These are phyloP conservation scores for Pilaira anomala DNA, from an alignment of 192 early-diverging fungal species.

Conservation along the genomic window DNA sequence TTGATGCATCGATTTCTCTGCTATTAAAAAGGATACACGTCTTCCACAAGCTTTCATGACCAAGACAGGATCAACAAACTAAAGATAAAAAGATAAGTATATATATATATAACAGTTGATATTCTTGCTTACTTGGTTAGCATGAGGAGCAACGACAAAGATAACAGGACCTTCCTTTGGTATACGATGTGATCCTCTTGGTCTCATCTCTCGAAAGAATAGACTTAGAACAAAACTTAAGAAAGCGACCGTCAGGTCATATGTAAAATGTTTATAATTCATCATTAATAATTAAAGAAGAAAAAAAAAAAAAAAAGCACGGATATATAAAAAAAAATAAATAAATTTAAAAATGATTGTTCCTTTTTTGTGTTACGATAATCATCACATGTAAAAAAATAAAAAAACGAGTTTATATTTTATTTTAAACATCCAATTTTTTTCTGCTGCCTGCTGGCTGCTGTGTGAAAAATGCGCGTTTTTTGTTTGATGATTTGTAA, in stretches of 20 bases:
- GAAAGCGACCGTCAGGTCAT: slow-evolving; percentile 67
- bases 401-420: no score
- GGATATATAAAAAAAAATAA: no score
- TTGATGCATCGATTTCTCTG: slow-evolving; percentile 89
- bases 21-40: slow-evolving; percentile 73
- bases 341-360: no score
- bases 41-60: slow-evolving; percentile 78
- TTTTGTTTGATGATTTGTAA: no score
- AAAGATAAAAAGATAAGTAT: slow-evolving; percentile 23
- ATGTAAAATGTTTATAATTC: slow-evolving; percentile 25
- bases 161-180: slow-evolving; percentile 90
- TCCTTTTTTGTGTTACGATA: no score
- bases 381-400: no score
- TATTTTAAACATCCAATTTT: no score
- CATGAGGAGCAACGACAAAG: slow-evolving; percentile 86
- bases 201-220: slow-evolving; percentile 89
- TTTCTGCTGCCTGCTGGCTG: no score
- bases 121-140: slow-evolving; percentile 74
- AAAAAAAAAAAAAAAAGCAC: no score
- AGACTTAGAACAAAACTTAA: slow-evolving; percentile 67
- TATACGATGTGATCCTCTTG: slow-evolving; percentile 77
- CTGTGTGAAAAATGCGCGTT: no score
- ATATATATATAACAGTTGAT: no score
- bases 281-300: no score
- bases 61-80: slow-evolving; percentile 94